Conservation (phyloP, 768 basidiomycete genomes). For the Tulasnella calospora region DNA sequence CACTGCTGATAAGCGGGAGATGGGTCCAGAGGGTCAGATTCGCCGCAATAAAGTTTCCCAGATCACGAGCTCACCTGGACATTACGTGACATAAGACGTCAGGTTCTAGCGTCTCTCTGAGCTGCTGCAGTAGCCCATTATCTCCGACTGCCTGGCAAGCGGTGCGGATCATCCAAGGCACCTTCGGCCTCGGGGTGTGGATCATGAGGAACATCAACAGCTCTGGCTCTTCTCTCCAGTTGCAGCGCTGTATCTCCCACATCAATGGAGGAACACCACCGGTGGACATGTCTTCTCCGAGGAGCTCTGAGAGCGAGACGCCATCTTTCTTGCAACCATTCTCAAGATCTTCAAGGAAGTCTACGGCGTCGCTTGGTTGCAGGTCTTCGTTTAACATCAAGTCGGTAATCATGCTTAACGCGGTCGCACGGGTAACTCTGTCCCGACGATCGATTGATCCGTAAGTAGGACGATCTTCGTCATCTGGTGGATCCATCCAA, state of each 20-base stretch:
- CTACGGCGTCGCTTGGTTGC: not conserved
- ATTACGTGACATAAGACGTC: not conserved
- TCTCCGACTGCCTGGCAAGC: not conserved
- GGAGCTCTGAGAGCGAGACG: not conserved
- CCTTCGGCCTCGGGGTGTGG: not conserved
- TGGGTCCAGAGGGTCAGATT: not conserved
- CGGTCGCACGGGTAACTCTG: not conserved
- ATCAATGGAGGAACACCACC: conserved; percentile 10
- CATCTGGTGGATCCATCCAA: not conserved
- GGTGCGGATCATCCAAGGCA: conserved; percentile 6
- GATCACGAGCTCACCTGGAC: not conserved
- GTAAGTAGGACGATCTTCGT: not conserved
- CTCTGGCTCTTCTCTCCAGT: not conserved
- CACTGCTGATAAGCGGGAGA: not conserved
- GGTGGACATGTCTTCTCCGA: conserved; percentile 2
- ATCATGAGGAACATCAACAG: conserved; percentile 6
- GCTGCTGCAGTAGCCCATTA: not conserved
- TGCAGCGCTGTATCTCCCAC: conserved; percentile 9
- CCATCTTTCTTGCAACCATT: not conserved
- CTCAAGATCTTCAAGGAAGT: not conserved
- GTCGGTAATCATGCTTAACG: conserved; percentile 5
- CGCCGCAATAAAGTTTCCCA: not conserved
- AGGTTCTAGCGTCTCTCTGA: conserved; percentile 1
- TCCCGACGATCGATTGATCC: not conserved
- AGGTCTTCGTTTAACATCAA: conserved; percentile 6